Evolutionary conservation across 495 filamentous ascomycete genomes (phyloP), one percentile per base, ranked within the genome.

Genomic region (Trichocladium antarcticum): DNA sequence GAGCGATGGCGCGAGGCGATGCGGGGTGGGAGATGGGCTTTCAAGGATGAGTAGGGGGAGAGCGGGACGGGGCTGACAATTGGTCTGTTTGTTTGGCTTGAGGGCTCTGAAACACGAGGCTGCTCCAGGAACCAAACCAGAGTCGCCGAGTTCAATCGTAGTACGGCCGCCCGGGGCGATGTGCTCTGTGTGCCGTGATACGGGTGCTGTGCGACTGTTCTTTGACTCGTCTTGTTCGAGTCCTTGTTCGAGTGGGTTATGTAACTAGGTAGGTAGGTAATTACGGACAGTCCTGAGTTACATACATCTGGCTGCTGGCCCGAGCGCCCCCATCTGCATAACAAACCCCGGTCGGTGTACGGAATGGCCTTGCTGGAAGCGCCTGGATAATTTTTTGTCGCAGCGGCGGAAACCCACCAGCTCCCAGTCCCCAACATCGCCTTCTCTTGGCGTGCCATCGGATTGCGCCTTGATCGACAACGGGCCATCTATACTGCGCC

Each of bases 1-100:
- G 81, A 89, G 58, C 75, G 88, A 57, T 83, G 83, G 65, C 73
- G 76, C 45, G 89, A 95, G 56, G 89, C 92, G 12, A 83, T 84
- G 82, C 77, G 84, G 15, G 79, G 76, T 3, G 87, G 87, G 1
- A 68, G 73, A 41, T 95, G 83, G 82, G 63, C 82, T 6, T 94
- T 90, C 63, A 76, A 79, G 53, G 89, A 95, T 66, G 88, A 94
- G 63, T 82, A 61, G 92, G 61, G 80, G 60, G 65, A 42, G 16
- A n/a, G n/a, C n/a, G n/a, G n/a, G n/a, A n/a, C n/a, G n/a, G n/a
- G n/a, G n/a, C n/a, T n/a, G n/a, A n/a, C n/a, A n/a, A n/a, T n/a
- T n/a, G n/a, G n/a, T n/a, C n/a, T 27, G 24, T 27, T 27, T 27
- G 24, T 27, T 27, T 27, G 24, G 8, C 8, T 3, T 27, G 3